Conservation (phyloP, 148 eudicot genomes). For the Cornus suecica region DNA sequence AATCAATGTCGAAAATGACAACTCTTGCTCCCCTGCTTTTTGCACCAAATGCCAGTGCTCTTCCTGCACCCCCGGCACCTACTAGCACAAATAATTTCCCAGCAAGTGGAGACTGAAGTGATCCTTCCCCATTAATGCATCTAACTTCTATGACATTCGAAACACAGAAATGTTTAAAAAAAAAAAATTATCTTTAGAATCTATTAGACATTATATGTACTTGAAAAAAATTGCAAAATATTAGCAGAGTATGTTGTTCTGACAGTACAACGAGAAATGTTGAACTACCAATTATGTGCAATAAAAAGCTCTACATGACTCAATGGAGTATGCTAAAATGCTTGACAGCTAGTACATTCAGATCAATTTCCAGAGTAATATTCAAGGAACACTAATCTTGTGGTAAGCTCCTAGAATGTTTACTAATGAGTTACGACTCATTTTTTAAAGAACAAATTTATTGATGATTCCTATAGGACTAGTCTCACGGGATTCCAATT, state of each 20-base stretch:
- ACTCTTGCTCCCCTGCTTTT: conserved; percentile 43
- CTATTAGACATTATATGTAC: conserved; percentile 3
- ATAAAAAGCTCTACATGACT: not conserved
- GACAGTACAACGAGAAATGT: not conserved
- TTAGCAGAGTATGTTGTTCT: not conserved
- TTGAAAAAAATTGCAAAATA: not conserved
- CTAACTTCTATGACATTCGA: conserved; percentile 20
- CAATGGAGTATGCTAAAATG: not conserved
- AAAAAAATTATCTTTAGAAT: not conserved
- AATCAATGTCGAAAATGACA: conserved; percentile 38
- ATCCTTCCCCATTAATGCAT: conserved; percentile 13
- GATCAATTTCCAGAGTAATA: not conserved
- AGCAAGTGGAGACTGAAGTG: conserved; percentile 27
- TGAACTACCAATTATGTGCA: not conserved
- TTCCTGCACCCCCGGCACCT: conserved; percentile 63
- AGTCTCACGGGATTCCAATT: too few species aligned
- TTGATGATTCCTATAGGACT: too few species aligned
- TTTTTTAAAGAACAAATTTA: too few species aligned
- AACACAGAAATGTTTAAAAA: not conserved
- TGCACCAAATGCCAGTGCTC: conserved; percentile 54
- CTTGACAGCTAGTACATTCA: not conserved
- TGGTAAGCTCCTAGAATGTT: not conserved
- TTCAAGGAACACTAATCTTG: not conserved
- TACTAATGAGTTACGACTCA: not conserved
- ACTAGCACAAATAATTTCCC: conserved; percentile 43